Base-by-base conservation (phyloP, 2,329 filamentous ascomycete genomes). In the Mycosphaerella arachidis region DNA sequence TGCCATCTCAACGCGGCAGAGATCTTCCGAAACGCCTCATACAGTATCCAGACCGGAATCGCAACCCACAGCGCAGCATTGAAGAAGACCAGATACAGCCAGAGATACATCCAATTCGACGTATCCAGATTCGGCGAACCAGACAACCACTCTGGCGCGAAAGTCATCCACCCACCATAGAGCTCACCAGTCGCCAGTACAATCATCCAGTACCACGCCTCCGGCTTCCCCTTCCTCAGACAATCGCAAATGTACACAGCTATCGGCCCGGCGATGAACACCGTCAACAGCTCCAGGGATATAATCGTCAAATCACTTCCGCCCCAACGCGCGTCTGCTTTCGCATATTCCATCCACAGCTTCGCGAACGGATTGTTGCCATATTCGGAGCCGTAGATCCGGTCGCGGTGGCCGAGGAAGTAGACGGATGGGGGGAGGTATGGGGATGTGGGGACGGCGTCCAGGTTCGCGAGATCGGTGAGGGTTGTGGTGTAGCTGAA, bases 301-400 rank as follows among this genome's bases (percentile, higher is more conserved):
- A 88, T 79, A 37, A 87, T 80, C 1, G 78, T 83, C 59, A 85
- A 61, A 69, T 88, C 85, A 9, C 80, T 80, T 6, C 78, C 81
- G 9, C 80, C 82, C 85, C 85, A 87, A 62, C 85, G 75, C 63
- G 74, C 76, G 70, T 88, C 85, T 20, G 85, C 85, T 71, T 85
- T 85, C 5, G 83, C 84, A 71, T 88, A 88, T 72, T 87, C 85
- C 72, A 84, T 82, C 85, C 85, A 88, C 60, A 87, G 71, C 53
- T 78, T 76, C 50, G 81, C 81, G 58, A 81, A 80, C 12, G 81
- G 79, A 4, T 77, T 76, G 0, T 72, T 76, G 2, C 84, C 84
- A 66, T 85, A 85, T n/a, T 78, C 78, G 7, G 83, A 78, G 8
- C 85, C 85, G 66, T 86, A 87, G 35, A 84, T 66, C n/a, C 82